Evolutionary conservation across 2,329 filamentous ascomycete species (phyloP).

Genomic region (Alternaria postmessia): DNA sequence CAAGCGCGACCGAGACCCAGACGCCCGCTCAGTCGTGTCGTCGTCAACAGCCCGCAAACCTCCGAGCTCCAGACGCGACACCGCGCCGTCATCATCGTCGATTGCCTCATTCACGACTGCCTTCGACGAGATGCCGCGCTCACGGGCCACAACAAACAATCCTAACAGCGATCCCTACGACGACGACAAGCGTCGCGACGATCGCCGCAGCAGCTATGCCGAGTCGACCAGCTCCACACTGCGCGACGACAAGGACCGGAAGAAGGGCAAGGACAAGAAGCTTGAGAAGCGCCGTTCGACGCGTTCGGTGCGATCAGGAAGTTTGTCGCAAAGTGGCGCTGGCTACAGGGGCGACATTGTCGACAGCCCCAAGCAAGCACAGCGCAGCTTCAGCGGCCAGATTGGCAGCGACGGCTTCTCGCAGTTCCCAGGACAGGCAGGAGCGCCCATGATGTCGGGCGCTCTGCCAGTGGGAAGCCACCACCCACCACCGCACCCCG

Average conservation of each 20-base stretch:
- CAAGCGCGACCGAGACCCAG: conserved; percentile 41
- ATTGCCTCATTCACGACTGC: conserved; percentile 53
- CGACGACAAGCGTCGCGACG: conserved; percentile 37
- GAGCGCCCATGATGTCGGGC: conserved; percentile 47
- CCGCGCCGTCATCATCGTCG: conserved; percentile 45
- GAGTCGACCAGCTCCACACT: conserved; percentile 37
- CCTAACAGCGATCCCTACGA: conserved; percentile 47
- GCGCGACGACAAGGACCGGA: conserved; percentile 43
- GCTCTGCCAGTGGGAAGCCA: conserved; percentile 40
- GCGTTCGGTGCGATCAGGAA: conserved; percentile 40
- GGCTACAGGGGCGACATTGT: conserved; percentile 44
- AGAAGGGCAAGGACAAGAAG: conserved; percentile 37
- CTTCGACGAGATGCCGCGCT: conserved; percentile 39
- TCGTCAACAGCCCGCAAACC: conserved; percentile 46
- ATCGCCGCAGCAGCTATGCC: conserved; percentile 43
- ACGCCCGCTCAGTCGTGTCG: conserved; percentile 47
- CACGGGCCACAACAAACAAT: conserved; percentile 18
- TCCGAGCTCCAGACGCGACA: conserved; percentile 39
- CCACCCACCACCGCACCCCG: conserved; percentile 20
- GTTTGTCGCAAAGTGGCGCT: conserved; percentile 34
- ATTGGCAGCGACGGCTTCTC: conserved; percentile 43
- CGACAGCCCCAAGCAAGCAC: conserved; percentile 35
- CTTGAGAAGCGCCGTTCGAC: conserved; percentile 42
- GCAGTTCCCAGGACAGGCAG: conserved; percentile 47
- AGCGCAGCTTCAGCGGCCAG: conserved; percentile 41